Conservation (phyloP, 1,284 basidiomycete species). For the Trichosporon ovoides region DNA sequence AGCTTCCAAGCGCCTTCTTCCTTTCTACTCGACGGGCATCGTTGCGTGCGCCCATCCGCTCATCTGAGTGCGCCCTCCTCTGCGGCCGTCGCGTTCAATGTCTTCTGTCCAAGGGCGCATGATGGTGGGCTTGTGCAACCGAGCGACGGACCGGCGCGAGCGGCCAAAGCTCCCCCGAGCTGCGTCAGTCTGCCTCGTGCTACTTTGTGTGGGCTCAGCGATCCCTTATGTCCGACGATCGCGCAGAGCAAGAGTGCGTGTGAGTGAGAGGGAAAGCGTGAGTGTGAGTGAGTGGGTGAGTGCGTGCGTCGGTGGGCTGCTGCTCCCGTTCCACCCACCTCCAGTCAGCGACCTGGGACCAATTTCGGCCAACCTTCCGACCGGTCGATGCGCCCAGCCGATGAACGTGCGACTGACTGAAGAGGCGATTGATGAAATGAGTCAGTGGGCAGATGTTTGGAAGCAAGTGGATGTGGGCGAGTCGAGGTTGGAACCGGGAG, state of each 20-base stretch:
- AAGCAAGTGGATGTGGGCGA: no score
- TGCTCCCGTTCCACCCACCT: not conserved
- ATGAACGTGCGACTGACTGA: no score
- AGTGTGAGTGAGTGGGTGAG: no score
- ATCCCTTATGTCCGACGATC: slow-evolving; percentile 1
- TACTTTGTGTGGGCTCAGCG: not conserved
- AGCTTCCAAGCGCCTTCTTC: not conserved
- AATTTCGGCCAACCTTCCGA: no score
- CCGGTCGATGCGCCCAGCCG: no score
- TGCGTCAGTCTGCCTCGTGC: not conserved
- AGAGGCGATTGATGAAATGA: no score
- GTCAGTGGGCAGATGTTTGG: not conserved
- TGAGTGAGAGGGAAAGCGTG: not conserved
- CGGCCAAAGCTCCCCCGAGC: no score
- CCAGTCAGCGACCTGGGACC: not conserved
- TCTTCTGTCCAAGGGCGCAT: not conserved
- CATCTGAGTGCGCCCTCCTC: not conserved
- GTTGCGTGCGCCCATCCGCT: not conserved
- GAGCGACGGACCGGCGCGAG: no score
- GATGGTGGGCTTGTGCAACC: not conserved
- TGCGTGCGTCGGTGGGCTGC: not conserved
- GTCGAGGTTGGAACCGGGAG: no score
- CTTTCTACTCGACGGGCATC: slow-evolving; percentile 2
- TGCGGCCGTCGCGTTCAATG: not conserved
- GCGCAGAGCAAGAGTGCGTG: not conserved